Conservation (phyloP, 169 alveolate genomes). For the Plasmodium malariae region DNA sequence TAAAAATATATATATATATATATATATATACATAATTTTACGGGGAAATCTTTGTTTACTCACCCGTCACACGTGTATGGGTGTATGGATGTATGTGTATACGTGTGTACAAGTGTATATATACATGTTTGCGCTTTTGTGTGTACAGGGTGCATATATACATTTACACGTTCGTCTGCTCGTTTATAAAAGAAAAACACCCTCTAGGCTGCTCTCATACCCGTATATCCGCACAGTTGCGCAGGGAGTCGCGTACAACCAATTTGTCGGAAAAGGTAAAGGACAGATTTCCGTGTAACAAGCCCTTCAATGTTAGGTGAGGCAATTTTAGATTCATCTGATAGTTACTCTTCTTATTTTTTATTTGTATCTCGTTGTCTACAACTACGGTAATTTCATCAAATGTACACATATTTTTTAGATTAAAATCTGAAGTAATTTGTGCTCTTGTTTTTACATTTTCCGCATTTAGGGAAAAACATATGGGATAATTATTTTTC, state of each 20-base stretch:
- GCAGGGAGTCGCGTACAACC: background rate
- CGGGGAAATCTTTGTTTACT: background rate
- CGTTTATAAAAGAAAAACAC: background rate
- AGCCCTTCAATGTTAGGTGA: background rate
- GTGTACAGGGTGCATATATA: too few relatives aligned
- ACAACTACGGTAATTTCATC: background rate
- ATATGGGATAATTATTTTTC: background rate
- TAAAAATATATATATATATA: background rate
- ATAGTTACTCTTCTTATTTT: slow-evolving; percentile 1
- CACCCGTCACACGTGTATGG: too few relatives aligned
- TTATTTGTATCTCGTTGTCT: slow-evolving; percentile 6
- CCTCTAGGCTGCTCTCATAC: background rate
- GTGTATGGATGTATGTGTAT: too few relatives aligned
- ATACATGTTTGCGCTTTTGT: too few relatives aligned
- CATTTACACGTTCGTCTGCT: too few relatives aligned
- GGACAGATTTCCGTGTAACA: slow-evolving; percentile 7
- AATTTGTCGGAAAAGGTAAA: slow-evolving; percentile 4
- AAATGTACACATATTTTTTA: background rate
- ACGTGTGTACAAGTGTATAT: too few relatives aligned
- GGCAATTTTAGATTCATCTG: background rate
- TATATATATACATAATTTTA: background rate
- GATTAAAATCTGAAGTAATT: slow-evolving; percentile 3
- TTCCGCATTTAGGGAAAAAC: slow-evolving; percentile 1
- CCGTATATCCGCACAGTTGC: background rate
- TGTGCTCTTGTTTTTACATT: slow-evolving; percentile 6